These are phyloP conservation scores for Dalbergia cultrata DNA, from an alignment of 306 rosid genomes.

Conservation along the genomic window DNA sequence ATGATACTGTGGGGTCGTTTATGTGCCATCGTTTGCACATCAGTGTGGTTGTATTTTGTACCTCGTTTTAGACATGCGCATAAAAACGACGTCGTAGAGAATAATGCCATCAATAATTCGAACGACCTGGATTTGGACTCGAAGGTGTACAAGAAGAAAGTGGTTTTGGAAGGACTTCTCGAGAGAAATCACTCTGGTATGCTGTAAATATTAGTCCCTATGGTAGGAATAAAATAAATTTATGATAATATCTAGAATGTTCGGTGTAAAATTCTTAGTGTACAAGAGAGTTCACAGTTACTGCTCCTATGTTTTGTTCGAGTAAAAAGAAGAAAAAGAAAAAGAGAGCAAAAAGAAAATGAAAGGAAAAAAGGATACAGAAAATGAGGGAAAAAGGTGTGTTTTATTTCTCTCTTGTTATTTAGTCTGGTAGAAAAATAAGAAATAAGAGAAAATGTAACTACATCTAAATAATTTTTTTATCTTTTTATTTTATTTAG, in stretches of 20 bases:
- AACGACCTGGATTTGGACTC: slow-evolving; percentile 11
- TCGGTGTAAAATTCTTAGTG: neutral
- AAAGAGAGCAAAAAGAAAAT: too few relatives aligned
- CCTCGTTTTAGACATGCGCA: slow-evolving; percentile 22
- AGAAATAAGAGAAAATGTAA: too few relatives aligned
- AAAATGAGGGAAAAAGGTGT: too few relatives aligned
- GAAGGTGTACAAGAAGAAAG: slow-evolving; percentile 15
- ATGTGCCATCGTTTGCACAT: slow-evolving; percentile 60
- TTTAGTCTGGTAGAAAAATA: too few relatives aligned
- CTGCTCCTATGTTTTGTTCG: too few relatives aligned
- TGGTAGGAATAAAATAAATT: too few relatives aligned
- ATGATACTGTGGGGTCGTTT: slow-evolving; percentile 57
- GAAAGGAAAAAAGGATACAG: neutral
- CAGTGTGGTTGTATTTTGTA: slow-evolving; percentile 52
- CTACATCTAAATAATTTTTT: too few relatives aligned
- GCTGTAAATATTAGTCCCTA: too few relatives aligned
- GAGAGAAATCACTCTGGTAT: neutral
- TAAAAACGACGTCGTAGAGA: neutral
- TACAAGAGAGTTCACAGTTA: neutral
- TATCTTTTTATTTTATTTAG: too few relatives aligned
- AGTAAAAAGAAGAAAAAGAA: too few relatives aligned
- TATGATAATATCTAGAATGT: neutral
- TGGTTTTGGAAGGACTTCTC: slow-evolving; percentile 22
- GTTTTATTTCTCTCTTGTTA: too few relatives aligned
- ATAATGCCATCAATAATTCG: neutral